Base-by-base conservation (phyloP, 2,329 filamentous ascomycete genomes). In the Fusarium hostae region DNA sequence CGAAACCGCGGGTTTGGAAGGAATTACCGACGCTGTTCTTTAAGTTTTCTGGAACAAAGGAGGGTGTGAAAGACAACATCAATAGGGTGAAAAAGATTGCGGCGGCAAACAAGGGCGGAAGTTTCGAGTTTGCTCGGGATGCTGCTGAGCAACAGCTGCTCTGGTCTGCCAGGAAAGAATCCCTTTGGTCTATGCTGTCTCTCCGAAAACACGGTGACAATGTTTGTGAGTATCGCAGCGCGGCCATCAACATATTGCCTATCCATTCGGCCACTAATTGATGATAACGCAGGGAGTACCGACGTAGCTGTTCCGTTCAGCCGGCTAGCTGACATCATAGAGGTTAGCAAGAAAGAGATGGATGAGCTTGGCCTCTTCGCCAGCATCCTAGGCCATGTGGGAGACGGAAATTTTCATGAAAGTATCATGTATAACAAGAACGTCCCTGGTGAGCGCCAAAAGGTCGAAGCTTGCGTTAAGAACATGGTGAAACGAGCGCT, bases 351-450 rank as follows among this genome's bases (percentile, higher is more conserved):
- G 84, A 92, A 93, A 78, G 94, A 97, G 77, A 91, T 97, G 87
- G 92, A 95, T 76, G 90, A 94, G 16, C 85, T 97, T 15, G 94
- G 94, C 1, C 83, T 97, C 3, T 97, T 97, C 79, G 94, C 94
- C 2, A 94, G 92, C 76, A 93, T 97, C 32, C 84, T 98, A 7
- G 95, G 95, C 6, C 95, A 98, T 78, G 92, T 98, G 62, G 95
- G 95, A 16, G 95, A 97, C 78, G 95, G 95, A 40, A 98, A 98
- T 81, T 98, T 98, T 83, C 95, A 98, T 80, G 91, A 95, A 79
- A 93, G 92, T 78, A 96, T 98, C 81, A 91, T 98, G 82, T 98
- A 97, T 80, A 89, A 96, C 81, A 88, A 88, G 30, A 86, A 85
- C 28, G 86, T 94, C 60, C 86, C 88, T 6, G 89, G 86, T 30